A percentile compares a stretch with the other conserved stretches of the same genome.
Conservation (phyloP, 257 asterid genomes). For the Jacaranda mimosifolia region DNA sequence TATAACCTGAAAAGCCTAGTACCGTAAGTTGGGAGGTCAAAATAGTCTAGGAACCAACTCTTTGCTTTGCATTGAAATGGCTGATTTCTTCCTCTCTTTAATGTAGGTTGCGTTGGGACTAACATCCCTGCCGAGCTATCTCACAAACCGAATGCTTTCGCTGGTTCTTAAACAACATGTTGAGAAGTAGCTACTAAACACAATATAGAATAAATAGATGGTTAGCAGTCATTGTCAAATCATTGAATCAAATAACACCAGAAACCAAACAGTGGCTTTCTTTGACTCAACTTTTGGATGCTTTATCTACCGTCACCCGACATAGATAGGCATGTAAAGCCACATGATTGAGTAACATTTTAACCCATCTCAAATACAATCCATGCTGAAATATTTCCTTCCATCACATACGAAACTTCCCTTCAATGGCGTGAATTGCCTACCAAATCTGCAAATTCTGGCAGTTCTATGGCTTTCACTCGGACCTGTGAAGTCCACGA, state of each 20-base stretch:
- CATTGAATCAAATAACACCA: neutral
- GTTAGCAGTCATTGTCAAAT: neutral
- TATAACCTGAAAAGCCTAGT: neutral
- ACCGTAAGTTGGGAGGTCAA: neutral
- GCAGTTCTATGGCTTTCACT: neutral
- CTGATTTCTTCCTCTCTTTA: neutral
- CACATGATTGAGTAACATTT: neutral
- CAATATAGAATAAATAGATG: neutral
- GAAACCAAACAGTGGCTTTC: neutral
- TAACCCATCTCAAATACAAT: neutral
- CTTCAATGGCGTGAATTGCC: neutral
- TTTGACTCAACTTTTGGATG: neutral
- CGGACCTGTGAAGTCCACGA: neutral
- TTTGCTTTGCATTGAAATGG: neutral
- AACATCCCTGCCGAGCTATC: neutral
- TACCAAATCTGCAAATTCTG: neutral
- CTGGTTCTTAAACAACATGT: neutral
- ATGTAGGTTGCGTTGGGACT: neutral
- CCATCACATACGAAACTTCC: constrained; percentile 19
- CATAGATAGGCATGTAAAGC: constrained; percentile 16
- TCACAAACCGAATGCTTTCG: neutral
- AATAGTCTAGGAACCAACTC: constrained; percentile 9
- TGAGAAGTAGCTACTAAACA: neutral
- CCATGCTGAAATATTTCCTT: constrained; percentile 1
- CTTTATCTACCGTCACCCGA: neutral